These are phyloP conservation scores for Fomitopsis betulina DNA, from an alignment of 1,284 basidiomycete genomes.

Conservation along the genomic window DNA sequence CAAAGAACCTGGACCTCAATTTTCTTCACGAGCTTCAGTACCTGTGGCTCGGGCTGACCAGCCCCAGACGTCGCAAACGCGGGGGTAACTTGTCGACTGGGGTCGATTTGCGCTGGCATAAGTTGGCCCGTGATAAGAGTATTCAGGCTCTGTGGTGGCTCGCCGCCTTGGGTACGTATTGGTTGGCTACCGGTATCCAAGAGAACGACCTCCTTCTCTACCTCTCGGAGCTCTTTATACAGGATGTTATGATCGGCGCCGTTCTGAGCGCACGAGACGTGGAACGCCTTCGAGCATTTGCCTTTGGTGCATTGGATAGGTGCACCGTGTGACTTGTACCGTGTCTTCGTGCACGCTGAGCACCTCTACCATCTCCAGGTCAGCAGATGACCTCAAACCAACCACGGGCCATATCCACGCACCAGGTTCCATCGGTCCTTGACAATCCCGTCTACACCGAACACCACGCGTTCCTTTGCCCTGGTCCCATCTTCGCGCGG, in stretches of 20 bases:
- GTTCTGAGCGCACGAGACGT: conserved; percentile 84
- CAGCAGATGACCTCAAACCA: background rate
- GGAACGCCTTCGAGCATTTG: conserved; percentile 90
- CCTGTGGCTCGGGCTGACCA: conserved; percentile 28
- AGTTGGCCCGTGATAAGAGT: background rate
- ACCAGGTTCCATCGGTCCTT: conserved; percentile 91
- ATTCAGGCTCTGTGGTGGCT: background rate
- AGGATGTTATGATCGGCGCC: conserved; percentile 48
- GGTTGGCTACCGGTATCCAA: conserved; percentile 29
- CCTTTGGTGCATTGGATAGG: conserved; percentile 94
- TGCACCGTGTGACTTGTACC: conserved; percentile 74
- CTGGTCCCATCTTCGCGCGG: conserved; percentile 28
- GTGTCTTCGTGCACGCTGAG: conserved; percentile 68
- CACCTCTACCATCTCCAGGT: conserved; percentile 65
- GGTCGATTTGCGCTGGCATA: conserved; percentile 12
- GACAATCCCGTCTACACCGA: conserved; percentile 81
- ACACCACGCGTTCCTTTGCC: conserved; percentile 54
- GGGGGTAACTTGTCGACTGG: background rate
- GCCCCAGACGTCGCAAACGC: conserved; percentile 1
- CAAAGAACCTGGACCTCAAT: conserved; percentile 72
- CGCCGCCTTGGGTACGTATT: conserved; percentile 3
- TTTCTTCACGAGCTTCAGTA: conserved; percentile 66
- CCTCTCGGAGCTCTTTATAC: conserved; percentile 59
- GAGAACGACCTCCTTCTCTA: conserved; percentile 74
- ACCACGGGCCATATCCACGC: conserved; percentile 24